phyloP scores from a whole-genome alignment of 1,139 yeast genomes.

The Blastobotrys aristatus region DNA sequence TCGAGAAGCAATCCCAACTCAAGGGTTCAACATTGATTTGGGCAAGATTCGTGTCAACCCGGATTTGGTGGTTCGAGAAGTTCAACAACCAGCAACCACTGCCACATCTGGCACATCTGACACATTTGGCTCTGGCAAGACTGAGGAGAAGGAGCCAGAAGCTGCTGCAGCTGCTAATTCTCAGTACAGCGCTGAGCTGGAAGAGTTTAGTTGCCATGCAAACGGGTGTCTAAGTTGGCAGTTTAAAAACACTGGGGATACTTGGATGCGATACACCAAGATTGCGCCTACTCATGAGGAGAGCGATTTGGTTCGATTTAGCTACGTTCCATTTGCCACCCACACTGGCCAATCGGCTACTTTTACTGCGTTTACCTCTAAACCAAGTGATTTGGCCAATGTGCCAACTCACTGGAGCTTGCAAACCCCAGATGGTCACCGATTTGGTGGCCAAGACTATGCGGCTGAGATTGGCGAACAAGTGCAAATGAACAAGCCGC shows the following conservation, averaged over 20 bases:
- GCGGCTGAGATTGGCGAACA: background rate
- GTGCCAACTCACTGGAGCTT: constrained; percentile 16
- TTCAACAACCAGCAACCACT: background rate
- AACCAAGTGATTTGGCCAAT: constrained; percentile 10
- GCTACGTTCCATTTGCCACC: constrained; percentile 14
- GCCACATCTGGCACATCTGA: background rate
- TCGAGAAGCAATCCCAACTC: constrained; percentile 3
- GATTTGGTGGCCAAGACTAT: constrained; percentile 10
- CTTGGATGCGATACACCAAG: constrained; percentile 21
- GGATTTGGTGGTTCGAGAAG: background rate
- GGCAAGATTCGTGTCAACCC: background rate
- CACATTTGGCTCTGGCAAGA: background rate
- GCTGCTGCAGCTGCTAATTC: background rate
- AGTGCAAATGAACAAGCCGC: background rate
- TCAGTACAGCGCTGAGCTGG: constrained; percentile 9
- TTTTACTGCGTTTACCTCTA: constrained; percentile 14
- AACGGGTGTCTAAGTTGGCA: constrained; percentile 16
- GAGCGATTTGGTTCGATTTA: constrained; percentile 4
- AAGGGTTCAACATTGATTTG: constrained; percentile 6
- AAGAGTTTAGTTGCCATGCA: constrained; percentile 10
- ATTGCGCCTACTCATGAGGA: constrained; percentile 13
- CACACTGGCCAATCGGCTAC: constrained; percentile 10
- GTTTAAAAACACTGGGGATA: constrained; percentile 18
- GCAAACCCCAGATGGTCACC: constrained; percentile 13
- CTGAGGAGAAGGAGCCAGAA: background rate